These are phyloP conservation scores for Vaccinium corymbosum DNA, from an alignment of 148 eudicot species.

Conservation along the genomic window DNA sequence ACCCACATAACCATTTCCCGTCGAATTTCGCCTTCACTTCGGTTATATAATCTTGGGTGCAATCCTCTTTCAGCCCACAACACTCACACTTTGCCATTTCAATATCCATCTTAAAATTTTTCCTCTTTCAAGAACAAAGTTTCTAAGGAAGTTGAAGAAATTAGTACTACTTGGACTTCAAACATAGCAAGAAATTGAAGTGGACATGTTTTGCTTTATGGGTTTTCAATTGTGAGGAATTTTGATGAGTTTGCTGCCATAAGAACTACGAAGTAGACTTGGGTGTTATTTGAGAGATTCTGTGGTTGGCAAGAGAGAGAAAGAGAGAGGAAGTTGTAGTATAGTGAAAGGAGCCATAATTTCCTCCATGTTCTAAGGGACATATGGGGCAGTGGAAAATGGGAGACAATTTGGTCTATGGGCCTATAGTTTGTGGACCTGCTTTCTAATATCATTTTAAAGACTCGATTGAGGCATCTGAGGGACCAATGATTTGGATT, in stretches of 20 bases:
- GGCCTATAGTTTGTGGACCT: neutral
- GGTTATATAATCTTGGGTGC: slow-evolving; percentile 64
- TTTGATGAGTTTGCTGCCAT: slow-evolving; percentile 10
- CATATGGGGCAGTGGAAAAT: slow-evolving; percentile 42
- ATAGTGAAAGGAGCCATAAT: slow-evolving; percentile 46
- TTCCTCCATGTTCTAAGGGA: slow-evolving; percentile 77
- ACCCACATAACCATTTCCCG: slow-evolving; percentile 80
- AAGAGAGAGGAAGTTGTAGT: slow-evolving; percentile 28
- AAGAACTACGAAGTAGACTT: slow-evolving; percentile 7
- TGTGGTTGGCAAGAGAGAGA: neutral
- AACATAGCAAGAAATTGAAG: neutral
- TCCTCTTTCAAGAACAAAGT: neutral
- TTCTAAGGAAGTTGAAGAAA: neutral
- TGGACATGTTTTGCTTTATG: neutral
- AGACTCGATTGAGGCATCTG: neutral
- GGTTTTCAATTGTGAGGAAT: neutral
- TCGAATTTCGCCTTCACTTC: slow-evolving; percentile 57
- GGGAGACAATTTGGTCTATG: slow-evolving; percentile 37
- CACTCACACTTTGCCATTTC: slow-evolving; percentile 66
- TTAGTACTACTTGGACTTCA: neutral
- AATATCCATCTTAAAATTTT: slow-evolving; percentile 38
- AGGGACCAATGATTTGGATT: neutral
- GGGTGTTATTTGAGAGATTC: neutral
- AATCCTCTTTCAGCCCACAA: slow-evolving; percentile 75
- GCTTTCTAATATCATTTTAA: neutral